A percentile compares a stretch with the other conserved stretches of the same genome.
These are phyloP conservation scores for Flaveria brownii DNA, from an alignment of 129 eudicot species.

Conservation along the genomic window DNA sequence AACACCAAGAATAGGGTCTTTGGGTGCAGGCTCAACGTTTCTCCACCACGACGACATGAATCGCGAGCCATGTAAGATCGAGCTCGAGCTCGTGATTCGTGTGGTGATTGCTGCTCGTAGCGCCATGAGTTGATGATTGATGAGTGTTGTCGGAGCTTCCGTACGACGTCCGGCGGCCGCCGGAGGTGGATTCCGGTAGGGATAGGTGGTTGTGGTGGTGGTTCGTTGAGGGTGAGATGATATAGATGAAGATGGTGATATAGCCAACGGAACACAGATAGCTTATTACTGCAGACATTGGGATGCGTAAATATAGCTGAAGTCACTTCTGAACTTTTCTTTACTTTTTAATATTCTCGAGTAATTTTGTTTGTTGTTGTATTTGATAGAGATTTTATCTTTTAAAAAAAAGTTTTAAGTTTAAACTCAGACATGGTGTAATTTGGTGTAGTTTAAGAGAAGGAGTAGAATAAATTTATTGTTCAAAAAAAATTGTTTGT, in stretches of 20 bases:
- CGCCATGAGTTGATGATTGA: slow-evolving; percentile 25
- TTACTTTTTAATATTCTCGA: background rate
- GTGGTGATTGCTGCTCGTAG: slow-evolving; percentile 20
- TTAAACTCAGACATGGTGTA: too few species aligned
- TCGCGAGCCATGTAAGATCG: slow-evolving; percentile 6
- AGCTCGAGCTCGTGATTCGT: slow-evolving; percentile 22
- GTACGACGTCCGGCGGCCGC: background rate
- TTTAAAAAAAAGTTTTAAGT: too few species aligned
- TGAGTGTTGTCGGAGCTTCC: background rate
- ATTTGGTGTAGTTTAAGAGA: too few species aligned
- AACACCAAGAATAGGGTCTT: slow-evolving; percentile 90
- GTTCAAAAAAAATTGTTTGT: too few species aligned
- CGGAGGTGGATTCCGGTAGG: slow-evolving; percentile 23
- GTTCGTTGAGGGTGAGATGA: slow-evolving; percentile 6
- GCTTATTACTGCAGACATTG: slow-evolving; percentile 21
- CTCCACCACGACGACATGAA: slow-evolving; percentile 73
- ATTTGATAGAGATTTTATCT: too few species aligned
- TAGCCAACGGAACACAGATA: slow-evolving; percentile 14
- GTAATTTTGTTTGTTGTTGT: too few species aligned
- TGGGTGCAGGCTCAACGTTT: slow-evolving; percentile 73
- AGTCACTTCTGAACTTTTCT: slow-evolving; percentile 17
- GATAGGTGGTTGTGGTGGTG: background rate
- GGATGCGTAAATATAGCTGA: slow-evolving; percentile 37
- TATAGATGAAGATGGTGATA: background rate
- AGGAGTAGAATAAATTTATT: too few species aligned